These are phyloP conservation scores for Hygrophoropsis aurantiaca DNA, from an alignment of 768 basidiomycete genomes.

Conservation along the genomic window DNA sequence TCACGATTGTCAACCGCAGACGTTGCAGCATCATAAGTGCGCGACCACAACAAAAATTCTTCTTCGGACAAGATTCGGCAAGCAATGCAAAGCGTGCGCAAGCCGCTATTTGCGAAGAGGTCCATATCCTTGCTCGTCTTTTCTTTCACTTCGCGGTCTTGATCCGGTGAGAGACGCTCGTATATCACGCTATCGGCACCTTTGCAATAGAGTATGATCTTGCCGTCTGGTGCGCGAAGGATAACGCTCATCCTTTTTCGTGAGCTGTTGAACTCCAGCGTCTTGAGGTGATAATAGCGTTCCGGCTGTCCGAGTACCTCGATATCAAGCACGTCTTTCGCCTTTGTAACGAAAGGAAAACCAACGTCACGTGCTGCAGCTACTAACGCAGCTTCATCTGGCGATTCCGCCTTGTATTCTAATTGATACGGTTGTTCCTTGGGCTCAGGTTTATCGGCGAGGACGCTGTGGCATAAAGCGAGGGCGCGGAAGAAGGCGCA, in stretches of 20 bases:
- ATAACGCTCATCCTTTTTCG: slow-evolving; percentile 96
- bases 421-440: slow-evolving; percentile 58
- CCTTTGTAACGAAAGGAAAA: slow-evolving; percentile 82
- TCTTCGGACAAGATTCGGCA: slow-evolving; percentile 77
- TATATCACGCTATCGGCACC: slow-evolving; percentile 98
- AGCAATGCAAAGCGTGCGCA: slow-evolving; percentile 90
- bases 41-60: slow-evolving; percentile 81
- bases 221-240: slow-evolving; percentile 81
- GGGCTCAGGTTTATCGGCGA: slow-evolving; percentile 74
- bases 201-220: slow-evolving; percentile 86
- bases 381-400: slow-evolving; percentile 94
- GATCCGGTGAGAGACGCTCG: slow-evolving; percentile 73
- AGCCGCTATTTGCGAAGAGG: slow-evolving; percentile 86
- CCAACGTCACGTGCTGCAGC: slow-evolving; percentile 90
- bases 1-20: slow-evolving; percentile 78
- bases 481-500: slow-evolving; percentile 92
- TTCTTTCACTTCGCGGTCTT: slow-evolving; percentile 72
- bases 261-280: slow-evolving; percentile 92
- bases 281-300: slow-evolving; percentile 72
- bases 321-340: slow-evolving; percentile 77
- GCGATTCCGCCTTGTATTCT: slow-evolving; percentile 95
- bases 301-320: slow-evolving; percentile 90
- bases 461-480: slow-evolving; percentile 90
- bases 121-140: slow-evolving; percentile 88
- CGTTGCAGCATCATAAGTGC: slow-evolving; percentile 80